Base-by-base conservation (phyloP, 805 yeast species). In the Torulaspora quercuum region DNA sequence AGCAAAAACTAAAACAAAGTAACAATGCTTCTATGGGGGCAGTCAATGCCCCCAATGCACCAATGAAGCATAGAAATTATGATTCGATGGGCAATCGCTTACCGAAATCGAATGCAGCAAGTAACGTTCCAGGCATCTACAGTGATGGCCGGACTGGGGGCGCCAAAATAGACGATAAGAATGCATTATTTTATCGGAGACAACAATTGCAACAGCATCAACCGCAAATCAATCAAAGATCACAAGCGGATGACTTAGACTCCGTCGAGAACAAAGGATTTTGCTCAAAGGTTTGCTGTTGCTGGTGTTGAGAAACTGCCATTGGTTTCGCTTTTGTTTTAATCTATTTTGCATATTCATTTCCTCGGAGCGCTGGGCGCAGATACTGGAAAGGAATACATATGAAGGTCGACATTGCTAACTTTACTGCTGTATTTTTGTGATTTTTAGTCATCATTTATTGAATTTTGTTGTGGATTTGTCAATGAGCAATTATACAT, bases 21-120 rank as follows among this genome's bases (percentile, higher is more conserved):
- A 34, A 41, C 39, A 23, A 29, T 20, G 27, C 41, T 11, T 17
- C 31, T n/a, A 14, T 24, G 7, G 41, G 29, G 3, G 36, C 21
- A n/a, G 33, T 32, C 11, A 39, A 40, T 14, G 9, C 37, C 6
- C 17, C 45, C 15, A 40, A 27, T n/a, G 37, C 27, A 13, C 35
- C 40, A 4, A 26, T 35, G 14, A 41, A 39, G 14, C 34, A 39
- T 25, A 44, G 48, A 23, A 43, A 45, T 3, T 55, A 55, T 33
- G 56, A 55, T 29, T 55, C 60, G 3, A 55, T 55, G 57, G 58
- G 58, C 9, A 48, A 43, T 29, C 52, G 45, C 15, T 26, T 37
- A 20, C 21, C 27, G 16, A 44, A 41, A 19, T 20, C 34, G 13
- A 26, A 24, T 14, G 18, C 27, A 29, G 29, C 16, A 9, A 31